Evolutionary conservation across 805 yeast genomes (phyloP).

Genomic region (Alloascoidea africana): DNA sequence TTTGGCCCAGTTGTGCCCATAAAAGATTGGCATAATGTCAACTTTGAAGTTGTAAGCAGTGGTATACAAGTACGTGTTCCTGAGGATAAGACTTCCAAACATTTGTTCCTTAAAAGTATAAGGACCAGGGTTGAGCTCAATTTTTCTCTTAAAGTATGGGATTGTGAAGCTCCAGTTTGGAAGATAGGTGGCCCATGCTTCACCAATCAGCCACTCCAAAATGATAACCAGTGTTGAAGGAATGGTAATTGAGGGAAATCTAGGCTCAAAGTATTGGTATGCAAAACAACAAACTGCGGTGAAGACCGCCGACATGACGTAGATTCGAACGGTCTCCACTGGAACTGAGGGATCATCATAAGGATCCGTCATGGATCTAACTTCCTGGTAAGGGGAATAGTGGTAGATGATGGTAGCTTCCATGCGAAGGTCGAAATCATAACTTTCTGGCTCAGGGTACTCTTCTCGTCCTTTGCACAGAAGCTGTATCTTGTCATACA

Average conservation of each 20-base stretch:
- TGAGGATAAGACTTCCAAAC: slow-evolving; percentile 34
- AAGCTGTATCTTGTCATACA: neutral
- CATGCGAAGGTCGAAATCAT: too few relatives aligned
- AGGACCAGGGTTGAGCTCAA: slow-evolving; percentile 43
- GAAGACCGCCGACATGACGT: neutral
- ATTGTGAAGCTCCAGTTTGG: neutral
- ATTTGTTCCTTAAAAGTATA: slow-evolving; percentile 53
- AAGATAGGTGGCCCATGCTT: neutral
- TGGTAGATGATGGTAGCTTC: too few relatives aligned
- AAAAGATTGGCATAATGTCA: slow-evolving; percentile 4
- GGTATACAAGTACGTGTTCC: slow-evolving; percentile 13
- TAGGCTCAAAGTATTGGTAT: neutral
- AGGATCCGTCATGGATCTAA: slow-evolving; percentile 23
- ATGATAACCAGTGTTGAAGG: neutral
- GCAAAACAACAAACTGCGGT: neutral
- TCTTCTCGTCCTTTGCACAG: neutral
- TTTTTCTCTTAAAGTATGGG: too few relatives aligned
- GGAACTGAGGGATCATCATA: slow-evolving; percentile 22
- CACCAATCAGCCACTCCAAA: neutral
- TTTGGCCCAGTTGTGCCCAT: slow-evolving; percentile 13
- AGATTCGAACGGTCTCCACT: slow-evolving; percentile 1
- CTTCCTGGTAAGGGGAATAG: slow-evolving; percentile 27
- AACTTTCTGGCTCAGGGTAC: neutral
- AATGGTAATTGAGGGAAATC: neutral
- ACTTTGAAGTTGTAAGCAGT: slow-evolving; percentile 5